Evolutionary conservation across 768 basidiomycete species (phyloP).

Genomic region (Termitomyces sp.): DNA sequence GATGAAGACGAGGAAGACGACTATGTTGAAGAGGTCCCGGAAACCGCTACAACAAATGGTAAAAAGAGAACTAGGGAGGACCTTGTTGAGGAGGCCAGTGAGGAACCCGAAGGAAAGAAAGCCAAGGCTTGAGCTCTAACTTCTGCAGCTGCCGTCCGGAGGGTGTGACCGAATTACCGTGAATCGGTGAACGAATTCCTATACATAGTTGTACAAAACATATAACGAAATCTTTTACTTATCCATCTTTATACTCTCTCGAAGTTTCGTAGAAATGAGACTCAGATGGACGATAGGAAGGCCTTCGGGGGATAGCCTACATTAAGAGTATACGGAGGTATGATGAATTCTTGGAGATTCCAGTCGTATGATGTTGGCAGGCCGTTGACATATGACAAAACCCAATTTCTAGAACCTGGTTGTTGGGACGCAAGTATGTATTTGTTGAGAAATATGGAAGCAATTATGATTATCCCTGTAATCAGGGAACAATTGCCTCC

Average conservation of each 20-base stretch:
- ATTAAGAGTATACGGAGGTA: not conserved
- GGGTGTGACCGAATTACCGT: not conserved
- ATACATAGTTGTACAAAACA: slow-evolving; percentile 3
- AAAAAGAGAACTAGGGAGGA: slow-evolving; percentile 35
- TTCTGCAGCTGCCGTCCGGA: too few relatives aligned
- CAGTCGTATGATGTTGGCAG: not conserved
- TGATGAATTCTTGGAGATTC: not conserved
- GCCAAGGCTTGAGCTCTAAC: slow-evolving; percentile 27
- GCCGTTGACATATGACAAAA: not conserved
- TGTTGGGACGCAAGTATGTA: not conserved
- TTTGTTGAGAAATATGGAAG: not conserved
- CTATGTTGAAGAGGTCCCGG: slow-evolving; percentile 8
- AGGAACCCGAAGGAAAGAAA: slow-evolving; percentile 33
- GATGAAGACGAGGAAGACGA: slow-evolving; percentile 21
- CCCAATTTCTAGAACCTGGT: too few relatives aligned
- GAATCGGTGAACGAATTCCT: not conserved
- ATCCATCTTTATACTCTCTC: slow-evolving; percentile 17
- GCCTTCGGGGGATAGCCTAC: not conserved
- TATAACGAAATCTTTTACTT: slow-evolving; percentile 12
- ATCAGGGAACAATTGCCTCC: slow-evolving; percentile 61
- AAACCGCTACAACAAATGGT: slow-evolving; percentile 12
- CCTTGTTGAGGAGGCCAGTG: slow-evolving; percentile 19
- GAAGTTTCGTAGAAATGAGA: slow-evolving; percentile 7
- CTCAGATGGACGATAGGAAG: not conserved
- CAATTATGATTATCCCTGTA: too few relatives aligned